Evolutionary conservation across 2,329 filamentous ascomycete genomes (phyloP), one percentile per base, ranked within the genome.

Genomic region (Raffaelea ambrosiae): DNA sequence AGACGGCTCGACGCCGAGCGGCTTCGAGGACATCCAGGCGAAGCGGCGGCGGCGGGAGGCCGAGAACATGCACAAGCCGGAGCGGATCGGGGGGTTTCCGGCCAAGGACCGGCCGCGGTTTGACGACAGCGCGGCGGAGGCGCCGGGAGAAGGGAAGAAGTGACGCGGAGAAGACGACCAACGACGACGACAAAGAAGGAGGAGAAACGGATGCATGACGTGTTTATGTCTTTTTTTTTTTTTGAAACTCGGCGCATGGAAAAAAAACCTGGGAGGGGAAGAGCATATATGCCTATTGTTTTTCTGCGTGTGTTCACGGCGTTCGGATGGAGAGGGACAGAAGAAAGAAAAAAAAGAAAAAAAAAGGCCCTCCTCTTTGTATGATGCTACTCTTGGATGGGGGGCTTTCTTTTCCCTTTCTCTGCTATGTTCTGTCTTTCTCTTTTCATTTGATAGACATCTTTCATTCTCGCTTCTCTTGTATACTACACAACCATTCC

Each of bases 81-180:
- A 83, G 66, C 66, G 76, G 53, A 65, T 83, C 33, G 78, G 76
- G 8, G 78, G 77, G 10, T 68, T 73, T 55, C 65, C 70, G 41
- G 68, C 67, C 55, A 63, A 61, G 59, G 63, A 67, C 54, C 59
- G 63, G 49, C 54, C 53, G 54, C 54, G 55, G 52, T 52, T 53
- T 18, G 59, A 54, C 14, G 46, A 45, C 11, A 31, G n/a, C 3
- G 13, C 3, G n/a, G 18, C 8, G 35, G 18, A 7, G 35, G 31
- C 9, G 31, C 16, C 31, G 18, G 7, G 18, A 21, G 31, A 19
- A 10, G 18, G 4, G 19, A 18, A 16, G 13, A 14, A 9, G 39
- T 5, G 39, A 7, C 8, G 9, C 8, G 13, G 35, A 38, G 35
- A n/a, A 10, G 35, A 38, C 14, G 35, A n/a, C 5, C 7, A 38